These are phyloP conservation scores for Oryza brachyantha DNA, from an alignment of 176 grass and related monocot species.

Conservation along the genomic window DNA sequence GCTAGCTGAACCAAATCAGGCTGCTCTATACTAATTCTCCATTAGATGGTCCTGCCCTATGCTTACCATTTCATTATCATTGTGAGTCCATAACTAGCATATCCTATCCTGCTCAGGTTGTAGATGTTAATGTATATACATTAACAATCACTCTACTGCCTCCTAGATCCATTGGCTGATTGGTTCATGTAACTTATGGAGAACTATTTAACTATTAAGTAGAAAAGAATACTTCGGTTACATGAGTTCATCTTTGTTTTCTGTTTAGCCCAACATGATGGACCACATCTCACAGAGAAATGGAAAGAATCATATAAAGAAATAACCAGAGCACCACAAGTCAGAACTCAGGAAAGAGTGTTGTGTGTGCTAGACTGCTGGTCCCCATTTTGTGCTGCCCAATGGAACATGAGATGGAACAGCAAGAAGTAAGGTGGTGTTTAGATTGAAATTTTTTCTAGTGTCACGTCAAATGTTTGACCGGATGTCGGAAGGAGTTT, in stretches of 20 bases:
- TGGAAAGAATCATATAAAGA: background rate
- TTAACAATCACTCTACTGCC: conserved; percentile 14
- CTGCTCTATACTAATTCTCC: conserved; percentile 8
- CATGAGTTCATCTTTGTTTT: background rate
- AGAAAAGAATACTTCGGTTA: background rate
- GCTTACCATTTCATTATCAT: conserved; percentile 16
- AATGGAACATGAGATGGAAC: conserved; percentile 17
- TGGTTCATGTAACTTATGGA: conserved; percentile 20
- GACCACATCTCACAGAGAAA: conserved; percentile 18
- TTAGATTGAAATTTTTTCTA: too few relatives aligned
- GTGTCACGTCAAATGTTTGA: too few relatives aligned
- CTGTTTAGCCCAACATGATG: background rate
- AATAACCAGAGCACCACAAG: background rate
- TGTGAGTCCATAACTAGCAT: conserved; percentile 21
- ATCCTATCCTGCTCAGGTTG: conserved; percentile 11
- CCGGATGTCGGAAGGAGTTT: too few relatives aligned
- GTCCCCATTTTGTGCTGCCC: background rate
- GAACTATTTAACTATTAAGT: background rate
- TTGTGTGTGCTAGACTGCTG: background rate
- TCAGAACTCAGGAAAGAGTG: background rate
- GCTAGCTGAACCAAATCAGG: conserved; percentile 1
- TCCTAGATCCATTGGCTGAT: conserved; percentile 25
- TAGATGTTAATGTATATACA: too few relatives aligned
- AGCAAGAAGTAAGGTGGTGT: background rate
- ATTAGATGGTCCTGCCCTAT: conserved; percentile 8